phyloP scores from a whole-genome alignment of 345 rosid genomes.

The Eucalyptus viminalis region DNA sequence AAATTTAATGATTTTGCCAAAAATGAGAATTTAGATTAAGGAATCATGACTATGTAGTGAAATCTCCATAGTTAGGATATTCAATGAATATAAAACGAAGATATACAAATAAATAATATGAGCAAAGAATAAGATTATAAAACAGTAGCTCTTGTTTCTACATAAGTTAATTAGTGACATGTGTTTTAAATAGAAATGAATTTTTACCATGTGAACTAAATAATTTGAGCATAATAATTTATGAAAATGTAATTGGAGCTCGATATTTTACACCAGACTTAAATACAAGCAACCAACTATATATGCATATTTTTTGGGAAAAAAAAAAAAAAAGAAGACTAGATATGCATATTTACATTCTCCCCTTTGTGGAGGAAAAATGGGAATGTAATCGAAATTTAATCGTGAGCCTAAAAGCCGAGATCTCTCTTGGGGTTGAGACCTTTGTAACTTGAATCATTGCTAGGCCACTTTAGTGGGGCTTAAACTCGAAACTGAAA shows the following conservation, averaged over 20 bases:
- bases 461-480: background rate
- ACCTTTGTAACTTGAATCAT: background rate
- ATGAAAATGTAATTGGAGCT: background rate
- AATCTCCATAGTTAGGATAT: background rate
- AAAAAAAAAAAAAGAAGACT: too few relatives aligned
- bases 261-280: background rate
- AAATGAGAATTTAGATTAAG: background rate
- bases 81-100: background rate
- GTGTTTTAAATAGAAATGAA: background rate
- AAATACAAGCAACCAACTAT: background rate
- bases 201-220: background rate
- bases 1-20: background rate
- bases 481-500: background rate
- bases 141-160: background rate
- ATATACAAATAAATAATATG: background rate
- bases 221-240: background rate
- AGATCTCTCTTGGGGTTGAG: background rate
- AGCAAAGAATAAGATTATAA: background rate
- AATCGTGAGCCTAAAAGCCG: background rate
- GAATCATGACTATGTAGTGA: background rate
- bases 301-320: background rate
- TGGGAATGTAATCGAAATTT: background rate
- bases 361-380: background rate
- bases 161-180: background rate
- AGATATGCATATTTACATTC: background rate